Conservation (phyloP, 495 filamentous ascomycete species). For the Hyaloscypha bicolor region DNA sequence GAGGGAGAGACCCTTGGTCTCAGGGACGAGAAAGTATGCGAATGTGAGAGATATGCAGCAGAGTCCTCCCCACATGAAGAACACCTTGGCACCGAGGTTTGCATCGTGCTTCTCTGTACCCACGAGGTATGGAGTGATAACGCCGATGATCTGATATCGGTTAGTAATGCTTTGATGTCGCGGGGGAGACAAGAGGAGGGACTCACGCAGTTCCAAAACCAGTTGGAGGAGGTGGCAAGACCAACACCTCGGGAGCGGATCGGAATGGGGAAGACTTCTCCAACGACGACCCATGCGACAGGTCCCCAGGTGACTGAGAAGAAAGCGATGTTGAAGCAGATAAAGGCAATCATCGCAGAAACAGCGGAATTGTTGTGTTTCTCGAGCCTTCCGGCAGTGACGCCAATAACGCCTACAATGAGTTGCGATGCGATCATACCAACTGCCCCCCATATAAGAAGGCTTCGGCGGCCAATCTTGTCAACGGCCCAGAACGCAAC, state of each 20-base stretch:
- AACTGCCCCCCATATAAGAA: slow-evolving; percentile 75
- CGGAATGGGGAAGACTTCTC: slow-evolving; percentile 83
- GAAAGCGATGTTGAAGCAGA: slow-evolving; percentile 75
- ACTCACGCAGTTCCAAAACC: slow-evolving; percentile 69
- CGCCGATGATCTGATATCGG: slow-evolving; percentile 19
- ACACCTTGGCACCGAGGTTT: slow-evolving; percentile 70
- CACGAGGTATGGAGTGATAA: slow-evolving; percentile 31
- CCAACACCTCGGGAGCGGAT: slow-evolving; percentile 81
- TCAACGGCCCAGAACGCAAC: slow-evolving; percentile 83
- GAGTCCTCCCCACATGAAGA: slow-evolving; percentile 76
- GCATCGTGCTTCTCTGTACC: slow-evolving; percentile 29
- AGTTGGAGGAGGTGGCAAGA: slow-evolving; percentile 82
- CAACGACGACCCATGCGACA: slow-evolving; percentile 74
- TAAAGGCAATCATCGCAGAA: slow-evolving; percentile 71
- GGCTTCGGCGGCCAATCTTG: slow-evolving; percentile 76
- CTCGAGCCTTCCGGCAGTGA: slow-evolving; percentile 54
- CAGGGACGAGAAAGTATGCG: slow-evolving; percentile 78
- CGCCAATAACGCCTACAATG: slow-evolving; percentile 77
- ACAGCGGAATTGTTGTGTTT: slow-evolving; percentile 46
- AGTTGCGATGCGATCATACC: slow-evolving; percentile 86
- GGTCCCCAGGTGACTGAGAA: slow-evolving; percentile 80
- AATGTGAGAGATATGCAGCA: slow-evolving; percentile 66
- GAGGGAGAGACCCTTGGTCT: slow-evolving; percentile 84
- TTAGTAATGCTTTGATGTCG: slow-evolving; percentile 15
- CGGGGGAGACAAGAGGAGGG: not conserved